A percentile compares a stretch with the other conserved stretches of the same genome.
These are phyloP conservation scores for Periconia digitata DNA, from an alignment of 2,329 filamentous ascomycete species.

Conservation along the genomic window DNA sequence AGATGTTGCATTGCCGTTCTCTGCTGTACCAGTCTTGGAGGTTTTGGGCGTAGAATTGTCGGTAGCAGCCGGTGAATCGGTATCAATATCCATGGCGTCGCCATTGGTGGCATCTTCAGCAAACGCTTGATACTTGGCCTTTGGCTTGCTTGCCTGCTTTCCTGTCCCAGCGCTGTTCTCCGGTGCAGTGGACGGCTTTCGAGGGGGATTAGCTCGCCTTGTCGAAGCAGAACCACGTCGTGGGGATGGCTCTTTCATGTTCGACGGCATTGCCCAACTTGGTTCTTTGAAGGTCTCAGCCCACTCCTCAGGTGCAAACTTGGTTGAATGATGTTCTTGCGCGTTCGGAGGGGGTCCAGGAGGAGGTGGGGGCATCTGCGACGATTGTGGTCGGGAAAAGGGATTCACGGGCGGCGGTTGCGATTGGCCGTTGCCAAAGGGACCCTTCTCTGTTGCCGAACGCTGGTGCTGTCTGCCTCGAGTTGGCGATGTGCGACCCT, in stretches of 20 bases:
- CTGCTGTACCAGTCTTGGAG: constrained; percentile 8
- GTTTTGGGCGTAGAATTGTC: constrained; percentile 10
- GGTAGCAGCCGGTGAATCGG: constrained; percentile 28
- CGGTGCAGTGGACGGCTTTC: constrained; percentile 34
- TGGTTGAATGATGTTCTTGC: constrained; percentile 31
- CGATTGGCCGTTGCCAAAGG: constrained; percentile 19
- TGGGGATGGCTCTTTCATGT: constrained; percentile 32
- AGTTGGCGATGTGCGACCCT: constrained; percentile 34
- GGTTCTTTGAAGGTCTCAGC: constrained; percentile 47
- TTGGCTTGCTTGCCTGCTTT: constrained; percentile 27
- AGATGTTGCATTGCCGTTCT: constrained; percentile 20
- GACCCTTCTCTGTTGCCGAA: constrained; percentile 19
- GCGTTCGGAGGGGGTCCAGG: constrained; percentile 30
- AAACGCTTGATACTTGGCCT: constrained; percentile 34
- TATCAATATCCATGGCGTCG: constrained; percentile 54
- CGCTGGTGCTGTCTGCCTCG: constrained; percentile 31
- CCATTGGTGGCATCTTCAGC: constrained; percentile 28
- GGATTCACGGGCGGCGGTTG: constrained; percentile 22
- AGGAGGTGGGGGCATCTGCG: constrained; percentile 30
- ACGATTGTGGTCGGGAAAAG: constrained; percentile 16
- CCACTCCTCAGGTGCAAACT: constrained; percentile 48
- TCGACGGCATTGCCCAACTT: constrained; percentile 38
- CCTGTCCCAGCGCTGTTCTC: constrained; percentile 27
- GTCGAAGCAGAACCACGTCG: constrained; percentile 30
- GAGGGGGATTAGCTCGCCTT: constrained; percentile 29